Conservation (phyloP, 2,329 filamentous ascomycete genomes). For the Thielaviopsis ethacetica region DNA sequence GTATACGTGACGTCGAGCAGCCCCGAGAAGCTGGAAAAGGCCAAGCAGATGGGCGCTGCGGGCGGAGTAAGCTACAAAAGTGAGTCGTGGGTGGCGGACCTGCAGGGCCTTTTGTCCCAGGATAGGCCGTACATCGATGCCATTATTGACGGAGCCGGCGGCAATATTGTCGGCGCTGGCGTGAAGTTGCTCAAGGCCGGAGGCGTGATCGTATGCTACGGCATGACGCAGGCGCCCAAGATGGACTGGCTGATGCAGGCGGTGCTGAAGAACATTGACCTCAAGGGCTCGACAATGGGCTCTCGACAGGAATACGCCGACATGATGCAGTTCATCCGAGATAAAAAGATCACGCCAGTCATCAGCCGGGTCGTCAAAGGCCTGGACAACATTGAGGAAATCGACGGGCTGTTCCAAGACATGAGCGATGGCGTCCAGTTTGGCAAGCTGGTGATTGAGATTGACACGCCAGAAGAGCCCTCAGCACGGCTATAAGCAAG, state of each 20-base stretch:
- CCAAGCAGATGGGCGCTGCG: slow-evolving; percentile 53
- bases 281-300: slow-evolving; percentile 80
- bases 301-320: slow-evolving; percentile 78
- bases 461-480: slow-evolving; percentile 25
- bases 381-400: slow-evolving; percentile 58
- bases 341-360: slow-evolving; percentile 58
- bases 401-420: slow-evolving; percentile 70
- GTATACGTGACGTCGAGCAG: slow-evolving; percentile 72
- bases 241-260: slow-evolving; percentile 79
- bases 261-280: slow-evolving; percentile 73
- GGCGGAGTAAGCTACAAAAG: slow-evolving; percentile 75
- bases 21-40: slow-evolving; percentile 57
- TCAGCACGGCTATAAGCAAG: slow-evolving; percentile 24
- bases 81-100: slow-evolving; percentile 63
- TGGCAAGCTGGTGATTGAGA: slow-evolving; percentile 76
- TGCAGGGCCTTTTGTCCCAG: slow-evolving; percentile 43
- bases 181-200: slow-evolving; percentile 58
- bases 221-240: slow-evolving; percentile 75
- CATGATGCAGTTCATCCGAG: slow-evolving; percentile 69
- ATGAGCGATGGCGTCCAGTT: slow-evolving; percentile 80
- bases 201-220: slow-evolving; percentile 72
- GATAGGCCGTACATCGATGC: slow-evolving; percentile 59
- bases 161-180: slow-evolving; percentile 58
- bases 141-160: slow-evolving; percentile 81
- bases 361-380: slow-evolving; percentile 61